These are phyloP conservation scores for Solanum hybrid DNA, from an alignment of 305 asterid genomes.

Conservation along the genomic window DNA sequence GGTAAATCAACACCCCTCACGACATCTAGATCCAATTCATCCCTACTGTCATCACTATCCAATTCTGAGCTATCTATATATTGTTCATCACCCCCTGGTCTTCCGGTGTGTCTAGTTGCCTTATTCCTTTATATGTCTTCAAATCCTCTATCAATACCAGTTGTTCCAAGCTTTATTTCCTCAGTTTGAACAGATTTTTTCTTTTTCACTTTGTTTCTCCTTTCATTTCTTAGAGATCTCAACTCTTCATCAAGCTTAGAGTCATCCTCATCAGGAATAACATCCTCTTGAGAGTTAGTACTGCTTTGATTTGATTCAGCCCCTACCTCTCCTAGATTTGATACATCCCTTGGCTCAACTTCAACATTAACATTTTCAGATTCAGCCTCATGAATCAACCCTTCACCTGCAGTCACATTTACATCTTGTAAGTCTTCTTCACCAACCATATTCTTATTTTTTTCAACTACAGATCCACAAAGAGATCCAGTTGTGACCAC, in stretches of 20 bases:
- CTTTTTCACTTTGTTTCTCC: background rate
- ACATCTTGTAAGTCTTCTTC: background rate
- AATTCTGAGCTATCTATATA: background rate
- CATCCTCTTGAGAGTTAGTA: background rate
- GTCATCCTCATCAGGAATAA: background rate
- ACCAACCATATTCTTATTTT: background rate
- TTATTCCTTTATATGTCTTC: background rate
- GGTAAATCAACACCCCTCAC: background rate
- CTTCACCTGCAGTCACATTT: background rate
- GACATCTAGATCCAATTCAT: background rate
- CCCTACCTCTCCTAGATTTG: background rate
- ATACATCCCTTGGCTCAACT: background rate
- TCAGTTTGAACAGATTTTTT: no score
- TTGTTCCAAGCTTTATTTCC: background rate
- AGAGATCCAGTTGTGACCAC: background rate
- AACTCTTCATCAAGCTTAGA: background rate
- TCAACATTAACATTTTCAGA: background rate
- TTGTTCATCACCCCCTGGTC: background rate
- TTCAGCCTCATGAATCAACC: background rate
- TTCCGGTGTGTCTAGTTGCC: background rate
- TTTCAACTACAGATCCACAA: background rate
- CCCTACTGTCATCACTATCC: background rate
- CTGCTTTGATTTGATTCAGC: background rate
- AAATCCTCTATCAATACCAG: background rate
- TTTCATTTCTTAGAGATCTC: background rate